phyloP scores from a whole-genome alignment of 202 grass and related monocot species.

The Cymbopogon flexuosus region DNA sequence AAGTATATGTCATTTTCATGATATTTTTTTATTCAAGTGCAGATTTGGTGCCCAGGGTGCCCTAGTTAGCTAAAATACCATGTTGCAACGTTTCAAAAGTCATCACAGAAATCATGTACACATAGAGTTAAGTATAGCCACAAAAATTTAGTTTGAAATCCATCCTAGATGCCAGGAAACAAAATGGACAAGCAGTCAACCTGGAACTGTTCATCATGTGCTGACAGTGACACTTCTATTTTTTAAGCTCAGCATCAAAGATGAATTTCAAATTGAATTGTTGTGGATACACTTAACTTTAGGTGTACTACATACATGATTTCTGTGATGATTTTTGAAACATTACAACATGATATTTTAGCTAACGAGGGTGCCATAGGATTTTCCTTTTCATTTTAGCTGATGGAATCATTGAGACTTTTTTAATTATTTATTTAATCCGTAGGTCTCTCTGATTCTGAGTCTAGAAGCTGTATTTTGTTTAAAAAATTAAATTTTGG shows the following conservation, averaged over 20 bases:
- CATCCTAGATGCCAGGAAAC: not conserved
- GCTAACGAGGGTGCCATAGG: not conserved
- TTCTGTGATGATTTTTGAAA: not conserved
- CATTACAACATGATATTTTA: not conserved
- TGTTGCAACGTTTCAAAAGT: not conserved
- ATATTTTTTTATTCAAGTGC: constrained; percentile 2
- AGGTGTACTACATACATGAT: not conserved
- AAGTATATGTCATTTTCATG: constrained; percentile 7
- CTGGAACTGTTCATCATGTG: not conserved
- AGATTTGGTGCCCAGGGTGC: not conserved
- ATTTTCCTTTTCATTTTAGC: not conserved
- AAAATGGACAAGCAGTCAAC: not conserved
- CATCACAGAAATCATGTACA: not conserved
- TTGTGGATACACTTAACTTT: not conserved
- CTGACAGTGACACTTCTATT: not conserved
- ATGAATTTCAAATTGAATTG: not conserved
- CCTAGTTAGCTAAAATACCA: not conserved
- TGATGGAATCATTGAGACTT: not conserved
- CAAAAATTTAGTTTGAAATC: not conserved
- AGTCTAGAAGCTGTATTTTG: constrained; percentile 15
- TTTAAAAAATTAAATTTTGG: not conserved
- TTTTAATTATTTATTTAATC: not conserved
- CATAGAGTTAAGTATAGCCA: not conserved
- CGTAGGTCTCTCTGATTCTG: not conserved
- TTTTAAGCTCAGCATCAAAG: not conserved